Evolutionary conservation across 352 stramenopile species (phyloP).

Genomic region (Globisporangium nunn): DNA sequence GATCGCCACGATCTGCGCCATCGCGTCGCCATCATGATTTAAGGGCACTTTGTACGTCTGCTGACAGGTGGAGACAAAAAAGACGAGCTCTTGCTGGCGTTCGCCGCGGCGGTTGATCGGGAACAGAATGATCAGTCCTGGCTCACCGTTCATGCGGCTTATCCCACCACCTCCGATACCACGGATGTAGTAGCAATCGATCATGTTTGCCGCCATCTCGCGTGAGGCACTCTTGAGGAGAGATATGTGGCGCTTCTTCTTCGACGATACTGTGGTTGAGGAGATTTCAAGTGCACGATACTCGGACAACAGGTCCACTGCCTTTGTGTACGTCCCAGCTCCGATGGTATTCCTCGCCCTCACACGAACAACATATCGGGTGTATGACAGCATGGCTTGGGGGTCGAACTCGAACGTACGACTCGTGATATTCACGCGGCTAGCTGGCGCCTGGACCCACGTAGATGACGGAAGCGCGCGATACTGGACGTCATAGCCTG

Average conservation of each 20-base stretch:
- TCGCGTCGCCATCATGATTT: constrained; percentile 11
- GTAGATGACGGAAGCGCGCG: constrained; percentile 28
- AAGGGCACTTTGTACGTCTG: constrained; percentile 27
- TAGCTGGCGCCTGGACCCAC: constrained; percentile 22
- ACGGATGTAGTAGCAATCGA: constrained; percentile 59
- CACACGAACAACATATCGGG: constrained; percentile 32
- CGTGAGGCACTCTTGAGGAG: constrained; percentile 21
- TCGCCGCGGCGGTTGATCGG: constrained; percentile 38
- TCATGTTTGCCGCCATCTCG: constrained; percentile 26
- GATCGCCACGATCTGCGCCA: constrained; percentile 44
- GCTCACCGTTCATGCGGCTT: constrained; percentile 27
- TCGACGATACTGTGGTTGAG: no score
- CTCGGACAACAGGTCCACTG: constrained; percentile 33
- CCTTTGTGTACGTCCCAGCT: constrained; percentile 19
- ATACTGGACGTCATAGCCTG: constrained; percentile 42
- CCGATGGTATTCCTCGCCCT: constrained; percentile 25
- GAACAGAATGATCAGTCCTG: constrained; percentile 54
- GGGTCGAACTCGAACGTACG: constrained; percentile 8
- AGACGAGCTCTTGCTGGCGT: constrained; percentile 27
- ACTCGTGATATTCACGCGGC: constrained; percentile 2
- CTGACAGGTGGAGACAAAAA: constrained; percentile 29
- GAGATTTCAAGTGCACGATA: constrained; percentile 4
- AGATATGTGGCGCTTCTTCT: neutral
- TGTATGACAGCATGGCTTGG: constrained; percentile 20
- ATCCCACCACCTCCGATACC: constrained; percentile 40